Conservation (phyloP, 2,329 filamentous ascomycete genomes). For the Aureobasidium sp. region DNA sequence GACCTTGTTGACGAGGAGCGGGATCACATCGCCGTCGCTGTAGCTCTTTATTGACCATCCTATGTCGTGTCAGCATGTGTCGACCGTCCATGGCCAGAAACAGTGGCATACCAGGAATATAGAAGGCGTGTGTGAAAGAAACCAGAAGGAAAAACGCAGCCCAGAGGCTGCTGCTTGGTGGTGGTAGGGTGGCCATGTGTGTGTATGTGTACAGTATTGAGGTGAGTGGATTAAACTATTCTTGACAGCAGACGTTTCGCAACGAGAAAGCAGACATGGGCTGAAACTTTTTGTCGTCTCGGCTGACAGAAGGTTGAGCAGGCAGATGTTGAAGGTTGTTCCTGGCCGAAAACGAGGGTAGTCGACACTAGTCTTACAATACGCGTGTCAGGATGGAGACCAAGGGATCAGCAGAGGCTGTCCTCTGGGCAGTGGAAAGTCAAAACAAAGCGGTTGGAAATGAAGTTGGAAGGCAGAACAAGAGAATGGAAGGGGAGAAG, state of each 20-base stretch:
- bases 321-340: not conserved
- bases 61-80: conserved; percentile 24
- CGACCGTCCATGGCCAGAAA: not conserved
- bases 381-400: not conserved
- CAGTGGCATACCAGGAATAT: conserved; percentile 64
- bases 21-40: conserved; percentile 64
- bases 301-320: not conserved
- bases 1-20: conserved; percentile 84
- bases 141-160: conserved; percentile 40
- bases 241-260: not conserved
- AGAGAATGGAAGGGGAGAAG: not conserved
- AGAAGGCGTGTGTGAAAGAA: conserved; percentile 59
- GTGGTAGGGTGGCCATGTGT: conserved; percentile 30
- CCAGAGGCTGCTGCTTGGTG: conserved; percentile 35
- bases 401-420: not conserved
- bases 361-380: conserved; percentile 7
- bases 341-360: not conserved
- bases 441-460: not conserved
- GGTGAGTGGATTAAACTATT: not conserved
- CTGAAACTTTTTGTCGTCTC: not conserved
- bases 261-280: not conserved
- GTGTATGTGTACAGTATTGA: conserved; percentile 1
- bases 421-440: not conserved
- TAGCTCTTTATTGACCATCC: conserved; percentile 82
- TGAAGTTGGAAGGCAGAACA: not conserved